Percentiles rank a stretch among this genome's conserved stretches.
These are phyloP conservation scores for Magnolia changhungtana DNA, from an alignment of 164 flowering plant genomes.

Conservation along the genomic window DNA sequence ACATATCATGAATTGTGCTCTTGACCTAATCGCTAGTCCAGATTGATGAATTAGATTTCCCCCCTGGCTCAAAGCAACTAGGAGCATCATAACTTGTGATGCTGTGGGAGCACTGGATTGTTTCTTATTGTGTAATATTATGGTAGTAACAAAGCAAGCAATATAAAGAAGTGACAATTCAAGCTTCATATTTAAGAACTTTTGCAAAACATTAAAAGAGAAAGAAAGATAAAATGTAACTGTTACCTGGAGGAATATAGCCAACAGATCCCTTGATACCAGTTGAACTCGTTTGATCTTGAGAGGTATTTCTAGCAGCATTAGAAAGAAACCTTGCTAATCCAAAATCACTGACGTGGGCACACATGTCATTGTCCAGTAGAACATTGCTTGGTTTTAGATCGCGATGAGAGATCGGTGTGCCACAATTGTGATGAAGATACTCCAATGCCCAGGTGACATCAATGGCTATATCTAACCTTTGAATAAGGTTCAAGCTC, in stretches of 20 bases:
- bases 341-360: constrained; percentile 23
- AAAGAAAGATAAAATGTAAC: too few relatives aligned
- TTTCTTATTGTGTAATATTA: too few relatives aligned
- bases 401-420: constrained; percentile 16
- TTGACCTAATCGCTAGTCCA: too few relatives aligned
- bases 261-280: constrained; percentile 16
- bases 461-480: constrained; percentile 33
- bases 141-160: too few relatives aligned
- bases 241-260: constrained; percentile 22
- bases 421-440: constrained; percentile 26
- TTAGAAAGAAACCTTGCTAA: constrained; percentile 22
- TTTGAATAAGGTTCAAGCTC: constrained; percentile 19
- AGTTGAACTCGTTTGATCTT: not conserved
- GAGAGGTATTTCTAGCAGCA: not conserved
- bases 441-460: constrained; percentile 35
- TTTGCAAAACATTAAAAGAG: too few relatives aligned
- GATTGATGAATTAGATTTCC: too few relatives aligned
- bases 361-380: constrained; percentile 16
- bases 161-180: too few relatives aligned
- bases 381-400: constrained; percentile 27
- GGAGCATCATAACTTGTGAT: too few relatives aligned
- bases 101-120: too few relatives aligned
- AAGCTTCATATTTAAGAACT: too few relatives aligned
- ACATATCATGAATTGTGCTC: too few relatives aligned
- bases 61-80: too few relatives aligned